Conservation (phyloP, 2,329 filamentous ascomycete species). For the Fusarium sp. region DNA sequence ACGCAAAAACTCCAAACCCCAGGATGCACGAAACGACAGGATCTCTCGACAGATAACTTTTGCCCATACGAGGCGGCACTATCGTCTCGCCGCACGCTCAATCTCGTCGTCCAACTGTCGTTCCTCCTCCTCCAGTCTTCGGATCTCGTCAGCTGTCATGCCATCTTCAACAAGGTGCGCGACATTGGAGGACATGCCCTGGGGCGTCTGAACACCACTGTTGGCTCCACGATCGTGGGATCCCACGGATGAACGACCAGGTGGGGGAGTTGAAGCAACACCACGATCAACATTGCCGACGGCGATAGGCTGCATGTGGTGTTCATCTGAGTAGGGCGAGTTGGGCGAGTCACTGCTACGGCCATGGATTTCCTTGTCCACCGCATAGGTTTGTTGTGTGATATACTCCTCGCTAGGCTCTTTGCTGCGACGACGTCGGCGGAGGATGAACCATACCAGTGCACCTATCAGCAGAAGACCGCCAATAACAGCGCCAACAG, state of each 20-base stretch:
- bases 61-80: conserved; percentile 25
- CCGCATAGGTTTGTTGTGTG: conserved; percentile 54
- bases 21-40: conserved; percentile 29
- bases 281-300: conserved; percentile 30
- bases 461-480: conserved; percentile 55
- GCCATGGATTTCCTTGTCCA: conserved; percentile 59
- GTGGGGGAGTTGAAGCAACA: conserved; percentile 18
- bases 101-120: conserved; percentile 67
- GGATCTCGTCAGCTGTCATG: conserved; percentile 69
- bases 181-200: conserved; percentile 54
- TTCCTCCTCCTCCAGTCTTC: conserved; percentile 68
- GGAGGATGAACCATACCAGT: conserved; percentile 58
- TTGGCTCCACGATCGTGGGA: conserved; percentile 32
- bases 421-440: conserved; percentile 52
- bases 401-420: conserved; percentile 38
- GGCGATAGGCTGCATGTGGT: conserved; percentile 44
- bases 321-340: conserved; percentile 59
- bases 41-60: conserved; percentile 9
- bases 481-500: conserved; percentile 54
- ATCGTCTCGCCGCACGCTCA: conserved; percentile 55
- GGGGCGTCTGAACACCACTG: conserved; percentile 44
- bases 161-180: conserved; percentile 69
- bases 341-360: conserved; percentile 55
- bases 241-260: conserved; percentile 31
- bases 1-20: conserved; percentile 44